Evolutionary conservation across 2,329 filamentous ascomycete species (phyloP), one percentile per base, ranked within the genome.

Genomic region (Fusarium pininemorale): DNA sequence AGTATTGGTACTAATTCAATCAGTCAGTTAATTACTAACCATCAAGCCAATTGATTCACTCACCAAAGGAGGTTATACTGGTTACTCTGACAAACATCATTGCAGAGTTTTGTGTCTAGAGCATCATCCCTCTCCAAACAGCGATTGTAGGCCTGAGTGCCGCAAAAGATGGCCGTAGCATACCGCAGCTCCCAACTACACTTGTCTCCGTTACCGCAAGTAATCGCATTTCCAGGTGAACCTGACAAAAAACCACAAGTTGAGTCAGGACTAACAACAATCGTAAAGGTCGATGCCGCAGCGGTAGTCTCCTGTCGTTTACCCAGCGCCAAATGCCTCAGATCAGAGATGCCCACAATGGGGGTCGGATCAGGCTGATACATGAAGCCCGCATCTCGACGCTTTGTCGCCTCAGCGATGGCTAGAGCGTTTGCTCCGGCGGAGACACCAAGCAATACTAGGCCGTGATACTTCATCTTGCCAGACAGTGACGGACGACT

Each of bases 71-170:
- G 72, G 16, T 74, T 69, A 35, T 50, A 74, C 10, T 32, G 10
- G 55, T 74, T 74, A 16, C 61, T 69, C 30, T 74, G 67, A 16
- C 71, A 74, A 14, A 74, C 67, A 18, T 74, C 72, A 26, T 69
- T 22, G 18, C 72, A 74, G 13, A 63, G 13, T 7, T 61, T 56
- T 1, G 71, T 56, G 20, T 74, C 30, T 0, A 51, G 18, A 20
- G 64, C 63, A 1, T 62, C 45, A 2, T 38, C 42, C 7, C 53
- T 47, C 5, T 66, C 48, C 7, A 38, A 24, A 26, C 72, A 74
- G 22, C 22, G 32, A 7, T 61, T 45, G 10, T 66, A 30, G 4
- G 39, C 60, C 18, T 14, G 15, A 7, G n/a, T 15, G 2, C 67
- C 71, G 18, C 72, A 74, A 20, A 69, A 44, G 18, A 74, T 60